Conservation (phyloP, 2,329 filamentous ascomycete genomes). For the Scedosporium apiospermum region DNA sequence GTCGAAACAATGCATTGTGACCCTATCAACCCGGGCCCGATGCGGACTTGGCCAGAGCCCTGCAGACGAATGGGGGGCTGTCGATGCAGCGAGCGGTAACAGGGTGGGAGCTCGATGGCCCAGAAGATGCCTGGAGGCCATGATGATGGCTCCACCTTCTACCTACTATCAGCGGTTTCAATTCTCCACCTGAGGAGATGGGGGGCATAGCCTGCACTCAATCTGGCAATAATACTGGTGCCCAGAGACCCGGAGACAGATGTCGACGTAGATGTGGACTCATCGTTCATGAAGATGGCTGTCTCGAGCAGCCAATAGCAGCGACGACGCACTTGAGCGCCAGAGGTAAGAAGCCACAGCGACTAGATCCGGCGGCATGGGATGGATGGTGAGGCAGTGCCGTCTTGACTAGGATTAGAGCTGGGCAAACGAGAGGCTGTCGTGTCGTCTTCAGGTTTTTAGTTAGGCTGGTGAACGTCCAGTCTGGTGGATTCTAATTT, state of each 20-base stretch:
- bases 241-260: background rate
- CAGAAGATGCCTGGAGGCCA: background rate
- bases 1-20: slow-evolving; percentile 5
- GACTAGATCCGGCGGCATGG: background rate
- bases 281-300: background rate
- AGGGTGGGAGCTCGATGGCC: background rate
- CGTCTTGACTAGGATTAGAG: background rate
- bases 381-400: slow-evolving; percentile 2
- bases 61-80: background rate
- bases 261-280: no score
- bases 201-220: background rate
- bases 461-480: background rate
- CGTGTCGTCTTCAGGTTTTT: background rate
- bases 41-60: background rate
- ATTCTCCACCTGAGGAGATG: background rate
- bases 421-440: slow-evolving; percentile 3
- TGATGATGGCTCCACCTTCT: background rate
- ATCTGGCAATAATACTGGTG: background rate
- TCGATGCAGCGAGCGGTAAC: background rate
- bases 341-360: background rate
- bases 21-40: slow-evolving; percentile 4
- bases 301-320: background rate
- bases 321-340: background rate
- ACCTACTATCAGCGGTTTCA: background rate
- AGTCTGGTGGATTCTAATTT: background rate